Evolutionary conservation across 1,284 basidiomycete species (phyloP).

Genomic region (Golubevia pallescens): DNA sequence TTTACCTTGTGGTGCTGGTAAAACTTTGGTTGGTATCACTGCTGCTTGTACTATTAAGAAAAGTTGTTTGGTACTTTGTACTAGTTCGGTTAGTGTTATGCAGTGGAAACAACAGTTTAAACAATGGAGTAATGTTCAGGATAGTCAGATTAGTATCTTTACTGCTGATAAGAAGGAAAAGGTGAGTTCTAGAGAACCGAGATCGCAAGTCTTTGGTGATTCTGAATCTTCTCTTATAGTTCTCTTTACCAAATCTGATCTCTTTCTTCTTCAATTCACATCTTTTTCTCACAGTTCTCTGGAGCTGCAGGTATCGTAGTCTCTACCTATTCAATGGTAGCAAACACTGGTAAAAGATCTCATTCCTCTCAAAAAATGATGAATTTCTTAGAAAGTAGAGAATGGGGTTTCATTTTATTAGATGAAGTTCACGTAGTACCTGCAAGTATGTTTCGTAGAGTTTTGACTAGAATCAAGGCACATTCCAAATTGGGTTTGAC

Average conservation of each 20-base stretch:
- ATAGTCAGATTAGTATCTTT: conserved; percentile 61
- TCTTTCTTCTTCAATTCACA: not conserved
- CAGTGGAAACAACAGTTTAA: conserved; percentile 63
- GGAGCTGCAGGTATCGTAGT: conserved; percentile 61
- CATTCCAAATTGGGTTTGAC: conserved; percentile 61
- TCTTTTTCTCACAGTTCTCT: conserved; percentile 28
- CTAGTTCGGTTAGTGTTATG: conserved; percentile 63
- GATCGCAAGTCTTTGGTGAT: not conserved
- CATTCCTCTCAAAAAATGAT: conserved; percentile 65
- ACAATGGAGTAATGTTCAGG: conserved; percentile 64
- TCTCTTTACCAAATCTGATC: not conserved
- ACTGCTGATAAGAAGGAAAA: conserved; percentile 63
- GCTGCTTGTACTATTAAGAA: conserved; percentile 64
- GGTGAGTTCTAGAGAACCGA: conserved; percentile 1
- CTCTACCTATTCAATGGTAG: conserved; percentile 64
- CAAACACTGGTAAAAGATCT: conserved; percentile 62
- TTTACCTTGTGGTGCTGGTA: conserved; percentile 63
- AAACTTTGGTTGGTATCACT: conserved; percentile 63
- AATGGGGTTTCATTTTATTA: conserved; percentile 63
- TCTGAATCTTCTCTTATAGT: not conserved
- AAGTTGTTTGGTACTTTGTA: conserved; percentile 62
- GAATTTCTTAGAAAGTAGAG: conserved; percentile 62
- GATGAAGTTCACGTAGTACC: conserved; percentile 64
- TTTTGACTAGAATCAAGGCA: conserved; percentile 63
- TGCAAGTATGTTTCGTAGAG: conserved; percentile 63